Conservation (phyloP, 2,329 filamentous ascomycete species). For the Lachnellula arida region DNA sequence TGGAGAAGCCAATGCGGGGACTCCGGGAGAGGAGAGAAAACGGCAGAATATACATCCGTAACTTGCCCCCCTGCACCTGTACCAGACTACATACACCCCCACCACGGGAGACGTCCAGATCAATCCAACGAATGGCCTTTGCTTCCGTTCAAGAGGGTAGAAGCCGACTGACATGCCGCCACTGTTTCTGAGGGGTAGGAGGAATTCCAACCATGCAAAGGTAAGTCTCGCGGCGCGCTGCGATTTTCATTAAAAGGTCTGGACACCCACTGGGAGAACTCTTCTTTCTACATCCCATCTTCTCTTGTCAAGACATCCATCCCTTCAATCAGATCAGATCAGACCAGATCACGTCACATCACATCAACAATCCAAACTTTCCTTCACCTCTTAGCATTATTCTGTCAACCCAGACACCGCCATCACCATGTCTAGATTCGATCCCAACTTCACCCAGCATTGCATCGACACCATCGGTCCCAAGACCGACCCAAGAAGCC, state of each 20-base stretch:
- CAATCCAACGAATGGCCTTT: not conserved
- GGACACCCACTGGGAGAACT: not conserved
- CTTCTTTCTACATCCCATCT: not conserved
- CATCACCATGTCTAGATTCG: constrained; percentile 43
- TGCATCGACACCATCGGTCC: constrained; percentile 71
- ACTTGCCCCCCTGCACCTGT: too few species aligned
- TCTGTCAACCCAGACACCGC: too few species aligned
- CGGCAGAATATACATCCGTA: too few species aligned
- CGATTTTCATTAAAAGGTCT: too few species aligned
- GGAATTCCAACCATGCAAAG: too few species aligned
- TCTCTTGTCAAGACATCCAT: not conserved
- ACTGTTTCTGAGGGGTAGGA: too few species aligned
- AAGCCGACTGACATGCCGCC: constrained; percentile 14
- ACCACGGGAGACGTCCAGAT: too few species aligned
- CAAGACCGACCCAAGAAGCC: constrained; percentile 59
- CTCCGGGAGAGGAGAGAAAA: too few species aligned
- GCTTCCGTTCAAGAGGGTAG: not conserved
- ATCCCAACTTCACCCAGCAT: constrained; percentile 71
- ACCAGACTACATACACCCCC: too few species aligned
- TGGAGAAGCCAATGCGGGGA: too few species aligned
- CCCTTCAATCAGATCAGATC: not conserved
- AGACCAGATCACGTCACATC: not conserved
- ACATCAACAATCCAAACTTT: not conserved
- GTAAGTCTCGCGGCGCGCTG: too few species aligned
- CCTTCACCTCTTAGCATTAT: too few species aligned